Evolutionary conservation across 495 filamentous ascomycete species (phyloP).

Genomic region (Tuber brumale): DNA sequence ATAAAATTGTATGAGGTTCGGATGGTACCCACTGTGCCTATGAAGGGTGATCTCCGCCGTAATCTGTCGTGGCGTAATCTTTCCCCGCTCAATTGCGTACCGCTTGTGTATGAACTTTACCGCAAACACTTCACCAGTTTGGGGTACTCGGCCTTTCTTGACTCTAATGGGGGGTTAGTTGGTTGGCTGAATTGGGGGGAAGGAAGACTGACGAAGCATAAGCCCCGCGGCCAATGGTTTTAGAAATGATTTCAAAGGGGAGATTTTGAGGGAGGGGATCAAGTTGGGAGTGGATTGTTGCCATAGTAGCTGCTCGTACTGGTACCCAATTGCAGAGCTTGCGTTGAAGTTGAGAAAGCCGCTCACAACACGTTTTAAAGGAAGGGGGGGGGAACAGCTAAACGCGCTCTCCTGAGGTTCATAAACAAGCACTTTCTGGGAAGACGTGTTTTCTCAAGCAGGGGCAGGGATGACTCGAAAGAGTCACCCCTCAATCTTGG

Average conservation of each 20-base stretch:
- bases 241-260: conserved; percentile 89
- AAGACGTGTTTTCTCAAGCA: conserved; percentile 1
- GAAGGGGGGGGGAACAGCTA: not conserved
- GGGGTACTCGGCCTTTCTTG: conserved; percentile 73
- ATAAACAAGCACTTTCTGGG: conserved; percentile 1
- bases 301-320: conserved; percentile 11
- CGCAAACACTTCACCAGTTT: conserved; percentile 72
- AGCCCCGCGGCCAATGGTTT: conserved; percentile 90
- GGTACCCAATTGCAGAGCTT: not conserved
- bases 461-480: not conserved
- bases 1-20: conserved; percentile 89
- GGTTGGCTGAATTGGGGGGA: conserved; percentile 7
- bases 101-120: conserved; percentile 98
- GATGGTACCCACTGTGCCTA: conserved; percentile 74
- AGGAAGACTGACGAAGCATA: conserved; percentile 77
- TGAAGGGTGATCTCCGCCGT: conserved; percentile 84
- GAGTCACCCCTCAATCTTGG: not conserved
- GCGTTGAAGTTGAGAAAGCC: not conserved
- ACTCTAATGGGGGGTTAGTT: conserved; percentile 53
- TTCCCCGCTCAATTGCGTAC: conserved; percentile 80
- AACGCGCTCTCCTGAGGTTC: not conserved
- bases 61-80: conserved; percentile 80
- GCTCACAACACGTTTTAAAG: not conserved
- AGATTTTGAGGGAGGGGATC: conserved; percentile 78
- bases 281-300: conserved; percentile 70